Conservation (phyloP, 116 monocot species). For the Zostera marina region DNA sequence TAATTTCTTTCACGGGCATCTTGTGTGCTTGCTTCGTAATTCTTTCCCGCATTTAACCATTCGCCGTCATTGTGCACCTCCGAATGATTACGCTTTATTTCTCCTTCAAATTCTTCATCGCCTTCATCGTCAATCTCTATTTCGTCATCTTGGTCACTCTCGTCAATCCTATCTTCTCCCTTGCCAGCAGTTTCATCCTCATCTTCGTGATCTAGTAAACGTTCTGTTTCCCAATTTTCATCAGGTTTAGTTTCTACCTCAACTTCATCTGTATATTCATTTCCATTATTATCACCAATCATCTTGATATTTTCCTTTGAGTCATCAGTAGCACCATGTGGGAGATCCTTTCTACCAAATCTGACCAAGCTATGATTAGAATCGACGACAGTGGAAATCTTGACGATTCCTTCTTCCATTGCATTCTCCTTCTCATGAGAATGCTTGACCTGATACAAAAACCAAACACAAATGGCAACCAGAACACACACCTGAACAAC, state of each 20-base stretch:
- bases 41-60: too few species aligned
- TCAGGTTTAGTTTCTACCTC: conserved; percentile 23
- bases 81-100: neutral
- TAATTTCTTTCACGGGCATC: too few species aligned
- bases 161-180: conserved; percentile 29
- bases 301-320: conserved; percentile 3
- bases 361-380: conserved; percentile 14
- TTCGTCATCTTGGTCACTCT: conserved; percentile 22
- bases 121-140: conserved; percentile 18
- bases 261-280: conserved; percentile 17
- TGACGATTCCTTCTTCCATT: conserved; percentile 13
- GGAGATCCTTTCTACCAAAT: conserved; percentile 65
- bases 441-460: conserved; percentile 80
- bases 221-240: conserved; percentile 23
- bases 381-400: conserved; percentile 9
- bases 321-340: conserved; percentile 5
- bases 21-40: too few species aligned
- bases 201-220: too few species aligned
- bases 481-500: conserved; percentile 54
- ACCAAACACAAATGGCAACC: conserved; percentile 53
- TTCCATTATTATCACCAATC: conserved; percentile 19
- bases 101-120: conserved; percentile 20
- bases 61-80: too few species aligned
- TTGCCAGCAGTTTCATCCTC: conserved; percentile 4
- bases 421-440: conserved; percentile 59